These are phyloP conservation scores for Leishmania amazonensis DNA, from an alignment of 208 protist species.

Conservation along the genomic window DNA sequence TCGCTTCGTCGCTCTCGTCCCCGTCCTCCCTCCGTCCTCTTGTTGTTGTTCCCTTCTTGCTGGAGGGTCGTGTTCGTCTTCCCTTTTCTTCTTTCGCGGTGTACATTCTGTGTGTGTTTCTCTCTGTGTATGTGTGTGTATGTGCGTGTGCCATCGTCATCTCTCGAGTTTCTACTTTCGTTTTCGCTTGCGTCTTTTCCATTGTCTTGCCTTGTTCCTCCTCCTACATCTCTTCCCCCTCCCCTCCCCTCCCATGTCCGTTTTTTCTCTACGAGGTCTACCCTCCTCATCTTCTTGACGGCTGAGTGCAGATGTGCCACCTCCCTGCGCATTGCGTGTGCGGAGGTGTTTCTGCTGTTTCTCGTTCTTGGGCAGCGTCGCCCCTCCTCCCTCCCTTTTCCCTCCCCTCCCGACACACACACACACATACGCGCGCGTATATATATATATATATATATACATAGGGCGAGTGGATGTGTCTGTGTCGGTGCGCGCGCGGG, in stretches of 20 bases:
- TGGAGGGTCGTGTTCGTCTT: not conserved
- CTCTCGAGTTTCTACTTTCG: not conserved
- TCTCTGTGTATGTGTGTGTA: not conserved
- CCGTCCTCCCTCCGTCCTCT: not conserved
- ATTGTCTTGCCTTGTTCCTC: not conserved
- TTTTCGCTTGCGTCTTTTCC: not conserved
- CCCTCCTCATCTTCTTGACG: not conserved
- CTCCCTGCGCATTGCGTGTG: no score
- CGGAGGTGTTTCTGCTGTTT: not conserved
- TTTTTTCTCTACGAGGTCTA: not conserved
- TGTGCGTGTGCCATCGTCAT: not conserved
- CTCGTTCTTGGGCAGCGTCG: not conserved
- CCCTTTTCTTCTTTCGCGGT: slow-evolving; percentile 4
- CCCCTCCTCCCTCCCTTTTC: not conserved
- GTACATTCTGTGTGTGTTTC: not conserved
- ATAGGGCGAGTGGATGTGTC: not conserved
- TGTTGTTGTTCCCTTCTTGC: not conserved
- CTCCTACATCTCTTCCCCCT: not conserved
- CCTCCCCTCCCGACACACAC: not conserved
- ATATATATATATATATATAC: not conserved
- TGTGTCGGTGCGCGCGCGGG: not conserved
- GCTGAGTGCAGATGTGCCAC: not conserved
- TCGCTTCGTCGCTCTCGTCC: not conserved
- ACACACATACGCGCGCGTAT: not conserved
- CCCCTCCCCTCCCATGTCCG: not conserved